Percentiles rank a stretch among this genome's conserved stretches.
Conservation (phyloP, 495 filamentous ascomycete species). For the Penicillium longicatenatum region DNA sequence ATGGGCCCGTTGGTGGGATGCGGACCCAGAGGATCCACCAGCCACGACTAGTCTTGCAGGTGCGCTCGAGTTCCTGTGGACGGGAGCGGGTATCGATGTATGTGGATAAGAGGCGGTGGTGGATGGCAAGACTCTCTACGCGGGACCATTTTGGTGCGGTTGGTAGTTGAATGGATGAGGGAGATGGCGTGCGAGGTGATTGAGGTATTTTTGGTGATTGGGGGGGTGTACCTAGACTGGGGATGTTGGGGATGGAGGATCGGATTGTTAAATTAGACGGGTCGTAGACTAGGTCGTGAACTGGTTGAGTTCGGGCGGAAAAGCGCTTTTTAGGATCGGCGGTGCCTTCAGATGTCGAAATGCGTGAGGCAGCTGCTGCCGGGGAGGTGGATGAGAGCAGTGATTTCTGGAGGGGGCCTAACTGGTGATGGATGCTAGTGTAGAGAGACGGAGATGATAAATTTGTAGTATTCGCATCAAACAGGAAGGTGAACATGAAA, state of each 20-base stretch:
- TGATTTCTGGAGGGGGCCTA: constrained; percentile 73
- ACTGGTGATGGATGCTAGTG: constrained; percentile 76
- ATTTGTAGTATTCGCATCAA: constrained; percentile 67
- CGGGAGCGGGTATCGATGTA: constrained; percentile 62
- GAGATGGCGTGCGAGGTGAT: constrained; percentile 58
- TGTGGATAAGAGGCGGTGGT: constrained; percentile 80
- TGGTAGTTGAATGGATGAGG: constrained; percentile 65
- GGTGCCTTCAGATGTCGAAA: constrained; percentile 36
- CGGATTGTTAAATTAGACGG: constrained; percentile 72
- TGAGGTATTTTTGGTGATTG: constrained; percentile 16
- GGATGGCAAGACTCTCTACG: constrained; percentile 86
- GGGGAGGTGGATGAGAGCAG: constrained; percentile 68
- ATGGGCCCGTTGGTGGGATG: constrained; percentile 45
- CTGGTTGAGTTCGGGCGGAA: constrained; percentile 44
- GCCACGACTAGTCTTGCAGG: constrained; percentile 83
- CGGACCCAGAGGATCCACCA: constrained; percentile 98
- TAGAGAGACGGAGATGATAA: constrained; percentile 73
- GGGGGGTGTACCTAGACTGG: constrained; percentile 50
- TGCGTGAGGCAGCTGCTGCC: constrained; percentile 48
- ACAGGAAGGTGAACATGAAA: constrained; percentile 90
- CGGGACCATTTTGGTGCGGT: constrained; percentile 60
- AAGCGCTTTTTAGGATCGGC: constrained; percentile 31
- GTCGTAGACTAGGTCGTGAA: constrained; percentile 89
- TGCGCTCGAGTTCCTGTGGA: constrained; percentile 72
- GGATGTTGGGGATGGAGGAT: constrained; percentile 89